Percentiles rank a stretch among this genome's conserved stretches.
phyloP scores from a whole-genome alignment of 73 alveolate genomes.

The Paramecium bursaria region DNA sequence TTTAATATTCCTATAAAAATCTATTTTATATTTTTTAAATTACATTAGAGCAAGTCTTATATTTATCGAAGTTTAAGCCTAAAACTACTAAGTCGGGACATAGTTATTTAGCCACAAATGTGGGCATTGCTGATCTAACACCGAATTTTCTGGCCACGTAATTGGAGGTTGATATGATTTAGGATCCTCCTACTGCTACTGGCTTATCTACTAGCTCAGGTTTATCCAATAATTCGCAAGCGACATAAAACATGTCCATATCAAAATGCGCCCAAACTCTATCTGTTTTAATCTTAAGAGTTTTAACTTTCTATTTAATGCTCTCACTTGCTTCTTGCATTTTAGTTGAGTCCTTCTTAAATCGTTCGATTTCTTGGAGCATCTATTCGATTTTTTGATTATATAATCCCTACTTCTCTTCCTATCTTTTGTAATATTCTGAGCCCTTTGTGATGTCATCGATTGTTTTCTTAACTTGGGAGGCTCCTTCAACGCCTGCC shows the following conservation, averaged over 20 bases:
- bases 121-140: constrained; percentile 99
- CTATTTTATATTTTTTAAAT: constrained; percentile 65
- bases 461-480: constrained; percentile 73
- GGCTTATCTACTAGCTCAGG: constrained; percentile 96
- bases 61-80: constrained; percentile 80
- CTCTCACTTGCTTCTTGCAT: constrained; percentile 50
- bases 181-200: constrained; percentile 96
- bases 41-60: constrained; percentile 77
- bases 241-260: constrained; percentile 99
- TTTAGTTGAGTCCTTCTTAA: constrained; percentile 62
- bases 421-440: constrained; percentile 76
- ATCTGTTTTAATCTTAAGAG: constrained; percentile 58
- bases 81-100: constrained; percentile 95
- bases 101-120: constrained; percentile 97
- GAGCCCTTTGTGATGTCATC: constrained; percentile 85
- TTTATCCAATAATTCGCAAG: constrained; percentile 96
- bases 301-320: constrained; percentile 39
- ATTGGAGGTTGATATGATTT: constrained; percentile 97
- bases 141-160: constrained; percentile 98
- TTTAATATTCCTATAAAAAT: constrained; percentile 80
- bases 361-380: constrained; percentile 67
- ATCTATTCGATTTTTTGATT: constrained; percentile 71
- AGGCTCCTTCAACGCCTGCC: constrained; percentile 89
- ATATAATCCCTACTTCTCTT: constrained; percentile 55
- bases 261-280: constrained; percentile 97